Percentiles rank a stretch among this genome's conserved stretches.
Conservation (phyloP, 257 asterid genomes). For the Solanum rostratum region DNA sequence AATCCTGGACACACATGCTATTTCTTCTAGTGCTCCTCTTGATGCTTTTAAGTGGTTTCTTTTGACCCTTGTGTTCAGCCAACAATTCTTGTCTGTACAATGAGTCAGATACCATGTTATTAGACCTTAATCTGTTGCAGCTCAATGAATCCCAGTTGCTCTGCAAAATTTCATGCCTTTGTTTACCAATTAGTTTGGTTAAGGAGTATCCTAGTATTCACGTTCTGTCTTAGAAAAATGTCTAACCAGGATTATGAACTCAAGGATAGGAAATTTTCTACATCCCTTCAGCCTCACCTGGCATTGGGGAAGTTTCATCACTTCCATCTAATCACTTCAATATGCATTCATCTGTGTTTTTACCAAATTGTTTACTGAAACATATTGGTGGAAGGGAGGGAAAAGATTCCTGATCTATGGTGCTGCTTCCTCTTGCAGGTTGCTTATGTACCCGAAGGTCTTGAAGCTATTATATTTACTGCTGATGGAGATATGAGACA, state of each 20-base stretch:
- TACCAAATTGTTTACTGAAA: neutral
- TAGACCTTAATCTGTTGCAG: neutral
- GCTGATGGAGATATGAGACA: conserved; percentile 99
- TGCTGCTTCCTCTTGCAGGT: conserved; percentile 34
- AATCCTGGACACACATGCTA: neutral
- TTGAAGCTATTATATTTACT: conserved; percentile 92
- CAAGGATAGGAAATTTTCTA: neutral
- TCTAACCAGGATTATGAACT: neutral
- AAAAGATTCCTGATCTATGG: neutral
- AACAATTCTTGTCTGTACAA: neutral
- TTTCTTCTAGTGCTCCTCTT: neutral
- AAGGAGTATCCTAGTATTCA: neutral
- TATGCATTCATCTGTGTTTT: neutral
- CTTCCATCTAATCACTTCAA: neutral
- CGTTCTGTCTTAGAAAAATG: neutral
- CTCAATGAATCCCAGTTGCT: neutral
- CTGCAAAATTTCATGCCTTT: neutral
- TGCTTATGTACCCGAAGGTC: conserved; percentile 93
- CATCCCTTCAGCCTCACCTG: neutral
- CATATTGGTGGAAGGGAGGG: neutral
- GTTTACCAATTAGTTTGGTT: neutral
- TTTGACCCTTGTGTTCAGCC: neutral
- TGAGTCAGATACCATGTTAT: neutral
- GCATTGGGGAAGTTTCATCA: neutral
- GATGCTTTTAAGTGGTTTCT: neutral